phyloP scores from a whole-genome alignment of 345 rosid species.

The Hibiscus mutabilis region DNA sequence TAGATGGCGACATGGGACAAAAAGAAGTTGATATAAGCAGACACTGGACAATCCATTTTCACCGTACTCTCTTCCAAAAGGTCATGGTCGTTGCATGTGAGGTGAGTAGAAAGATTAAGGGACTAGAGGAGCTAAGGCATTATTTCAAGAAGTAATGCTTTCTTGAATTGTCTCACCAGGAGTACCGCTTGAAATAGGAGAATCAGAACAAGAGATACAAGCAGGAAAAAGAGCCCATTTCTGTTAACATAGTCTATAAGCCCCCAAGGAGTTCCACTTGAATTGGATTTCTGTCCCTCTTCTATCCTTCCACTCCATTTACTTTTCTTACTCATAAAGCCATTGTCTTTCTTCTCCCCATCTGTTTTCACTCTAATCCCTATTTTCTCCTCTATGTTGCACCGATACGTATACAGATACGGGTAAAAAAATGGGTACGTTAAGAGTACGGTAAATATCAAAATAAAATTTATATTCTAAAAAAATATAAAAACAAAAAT shows the following conservation, averaged over 20 bases:
- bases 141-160: neutral
- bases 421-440: no score
- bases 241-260: neutral
- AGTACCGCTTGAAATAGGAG: neutral
- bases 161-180: neutral
- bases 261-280: neutral
- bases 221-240: neutral
- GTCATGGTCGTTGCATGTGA: neutral
- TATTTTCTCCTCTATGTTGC: no score
- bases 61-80: neutral
- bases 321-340: neutral
- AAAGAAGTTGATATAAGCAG: neutral
- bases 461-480: no score
- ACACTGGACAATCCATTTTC: neutral
- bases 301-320: neutral
- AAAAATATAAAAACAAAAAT: no score
- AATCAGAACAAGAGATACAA: neutral
- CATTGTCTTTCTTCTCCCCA: neutral
- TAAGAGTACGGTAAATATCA: no score
- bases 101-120: neutral
- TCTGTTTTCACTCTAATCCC: neutral
- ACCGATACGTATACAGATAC: no score
- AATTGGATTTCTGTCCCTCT: neutral
- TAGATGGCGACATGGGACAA: neutral
- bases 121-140: neutral